Percentiles rank a stretch among this genome's conserved stretches.
These are phyloP conservation scores for Eurotiales sp. DNA, from an alignment of 2,329 filamentous ascomycete species.

Conservation along the genomic window DNA sequence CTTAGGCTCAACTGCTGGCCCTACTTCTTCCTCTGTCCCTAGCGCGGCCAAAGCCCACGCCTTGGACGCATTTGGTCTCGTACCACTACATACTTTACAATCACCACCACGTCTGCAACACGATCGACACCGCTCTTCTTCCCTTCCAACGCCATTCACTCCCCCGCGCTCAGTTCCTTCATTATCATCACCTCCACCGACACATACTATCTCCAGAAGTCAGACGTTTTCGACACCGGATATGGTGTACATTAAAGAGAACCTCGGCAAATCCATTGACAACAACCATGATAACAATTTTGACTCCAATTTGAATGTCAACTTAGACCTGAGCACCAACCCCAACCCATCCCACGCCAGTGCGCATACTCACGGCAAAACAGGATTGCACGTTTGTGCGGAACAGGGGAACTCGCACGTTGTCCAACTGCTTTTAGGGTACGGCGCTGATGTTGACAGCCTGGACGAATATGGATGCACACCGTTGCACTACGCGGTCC, in stretches of 20 bases:
- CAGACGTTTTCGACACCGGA: background rate
- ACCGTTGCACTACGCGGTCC: constrained; percentile 11
- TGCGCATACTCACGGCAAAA: background rate
- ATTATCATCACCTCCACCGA: background rate
- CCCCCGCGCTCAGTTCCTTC: constrained; percentile 13
- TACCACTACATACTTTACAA: constrained; percentile 3
- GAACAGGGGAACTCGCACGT: constrained; percentile 8
- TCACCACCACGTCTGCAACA: constrained; percentile 6
- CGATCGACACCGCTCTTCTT: constrained; percentile 10
- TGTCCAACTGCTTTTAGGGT: constrained; percentile 3
- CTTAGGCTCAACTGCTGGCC: background rate
- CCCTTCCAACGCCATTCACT: constrained; percentile 10
- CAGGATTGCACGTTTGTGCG: constrained; percentile 6
- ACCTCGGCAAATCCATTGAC: no score
- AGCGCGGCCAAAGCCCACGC: background rate
- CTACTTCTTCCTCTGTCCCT: background rate
- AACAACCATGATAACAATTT: background rate
- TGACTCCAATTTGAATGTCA: background rate
- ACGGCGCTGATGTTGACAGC: constrained; percentile 6
- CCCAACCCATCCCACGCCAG: background rate
- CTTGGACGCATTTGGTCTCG: constrained; percentile 11
- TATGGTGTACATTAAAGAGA: background rate
- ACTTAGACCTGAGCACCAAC: background rate
- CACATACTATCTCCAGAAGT: background rate
- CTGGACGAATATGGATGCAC: constrained; percentile 8